Conservation (phyloP, 2,329 filamentous ascomycete genomes). For the Clarireedia hainanense region DNA sequence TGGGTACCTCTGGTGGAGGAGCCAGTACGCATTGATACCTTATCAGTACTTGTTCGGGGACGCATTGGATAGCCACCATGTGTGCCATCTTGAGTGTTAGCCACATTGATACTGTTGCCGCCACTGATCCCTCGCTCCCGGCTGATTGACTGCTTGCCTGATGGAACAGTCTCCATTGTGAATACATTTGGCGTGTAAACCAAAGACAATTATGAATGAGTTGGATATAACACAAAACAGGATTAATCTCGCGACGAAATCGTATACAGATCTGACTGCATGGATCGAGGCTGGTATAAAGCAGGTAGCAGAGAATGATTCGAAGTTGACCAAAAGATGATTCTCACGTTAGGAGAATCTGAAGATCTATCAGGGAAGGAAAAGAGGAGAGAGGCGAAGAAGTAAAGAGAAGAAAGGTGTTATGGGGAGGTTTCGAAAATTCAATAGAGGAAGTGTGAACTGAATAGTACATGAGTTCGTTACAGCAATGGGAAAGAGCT, state of each 20-base stretch:
- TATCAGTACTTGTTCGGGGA: slow-evolving; percentile 15
- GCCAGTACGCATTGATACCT: slow-evolving; percentile 20
- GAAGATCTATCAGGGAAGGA: slow-evolving; percentile 1
- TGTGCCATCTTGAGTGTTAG: not conserved
- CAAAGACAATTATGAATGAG: slow-evolving; percentile 2
- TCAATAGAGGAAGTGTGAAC: not conserved
- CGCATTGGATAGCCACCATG: slow-evolving; percentile 9
- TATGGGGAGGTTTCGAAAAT: not conserved
- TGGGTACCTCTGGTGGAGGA: slow-evolving; percentile 35
- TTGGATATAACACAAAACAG: slow-evolving; percentile 3
- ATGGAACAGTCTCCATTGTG: slow-evolving; percentile 19
- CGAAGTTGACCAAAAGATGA: slow-evolving; percentile 10
- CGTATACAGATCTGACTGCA: slow-evolving; percentile 1
- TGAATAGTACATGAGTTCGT: not conserved
- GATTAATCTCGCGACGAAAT: not conserved
- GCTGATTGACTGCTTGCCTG: slow-evolving; percentile 8
- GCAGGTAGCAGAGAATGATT: slow-evolving; percentile 3
- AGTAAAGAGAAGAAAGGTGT: not conserved
- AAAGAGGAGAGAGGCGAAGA: not conserved
- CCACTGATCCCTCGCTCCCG: slow-evolving; percentile 1
- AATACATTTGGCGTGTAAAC: slow-evolving; percentile 10
- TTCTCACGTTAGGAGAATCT: slow-evolving; percentile 1
- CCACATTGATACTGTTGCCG: not conserved
- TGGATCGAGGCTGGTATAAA: not conserved
- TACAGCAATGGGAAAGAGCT: not conserved